A percentile compares a stretch with the other conserved stretches of the same genome.
These are phyloP conservation scores for Phyllostachys edulis DNA, from an alignment of 176 grass and related monocot genomes.

Conservation along the genomic window DNA sequence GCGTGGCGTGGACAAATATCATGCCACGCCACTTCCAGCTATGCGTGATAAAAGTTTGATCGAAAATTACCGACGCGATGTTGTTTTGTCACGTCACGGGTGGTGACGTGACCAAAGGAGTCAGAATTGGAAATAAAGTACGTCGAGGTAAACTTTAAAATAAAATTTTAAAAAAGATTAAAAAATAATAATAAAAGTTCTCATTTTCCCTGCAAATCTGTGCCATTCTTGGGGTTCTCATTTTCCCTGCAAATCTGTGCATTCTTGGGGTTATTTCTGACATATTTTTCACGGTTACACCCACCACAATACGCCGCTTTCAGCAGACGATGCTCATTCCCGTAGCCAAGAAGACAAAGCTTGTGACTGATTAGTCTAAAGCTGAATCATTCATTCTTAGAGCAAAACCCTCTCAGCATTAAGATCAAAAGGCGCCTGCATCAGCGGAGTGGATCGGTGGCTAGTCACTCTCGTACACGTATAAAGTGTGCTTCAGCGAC, in stretches of 20 bases:
- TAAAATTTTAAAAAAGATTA: no score
- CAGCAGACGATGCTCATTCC: background rate
- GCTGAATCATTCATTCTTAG: conserved; percentile 29
- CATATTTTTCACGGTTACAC: background rate
- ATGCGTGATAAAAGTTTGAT: no score
- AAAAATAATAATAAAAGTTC: no score
- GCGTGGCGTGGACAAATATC: no score
- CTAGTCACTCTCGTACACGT: conserved; percentile 27
- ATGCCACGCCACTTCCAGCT: no score
- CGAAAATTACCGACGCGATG: no score
- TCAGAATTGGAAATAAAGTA: no score
- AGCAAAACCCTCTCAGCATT: background rate
- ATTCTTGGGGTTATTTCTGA: background rate
- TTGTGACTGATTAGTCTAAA: background rate
- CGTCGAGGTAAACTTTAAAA: no score
- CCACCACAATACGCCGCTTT: background rate
- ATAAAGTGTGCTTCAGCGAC: background rate
- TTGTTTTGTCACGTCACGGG: no score
- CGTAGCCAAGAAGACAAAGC: background rate
- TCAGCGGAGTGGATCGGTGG: conserved; percentile 15
- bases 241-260: background rate
- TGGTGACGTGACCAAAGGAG: no score
- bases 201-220: no score
- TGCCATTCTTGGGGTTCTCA: no score
- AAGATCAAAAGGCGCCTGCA: background rate